These are phyloP conservation scores for Neofusicoccum kwambonambiense DNA, from an alignment of 2,329 filamentous ascomycete genomes.

Conservation along the genomic window DNA sequence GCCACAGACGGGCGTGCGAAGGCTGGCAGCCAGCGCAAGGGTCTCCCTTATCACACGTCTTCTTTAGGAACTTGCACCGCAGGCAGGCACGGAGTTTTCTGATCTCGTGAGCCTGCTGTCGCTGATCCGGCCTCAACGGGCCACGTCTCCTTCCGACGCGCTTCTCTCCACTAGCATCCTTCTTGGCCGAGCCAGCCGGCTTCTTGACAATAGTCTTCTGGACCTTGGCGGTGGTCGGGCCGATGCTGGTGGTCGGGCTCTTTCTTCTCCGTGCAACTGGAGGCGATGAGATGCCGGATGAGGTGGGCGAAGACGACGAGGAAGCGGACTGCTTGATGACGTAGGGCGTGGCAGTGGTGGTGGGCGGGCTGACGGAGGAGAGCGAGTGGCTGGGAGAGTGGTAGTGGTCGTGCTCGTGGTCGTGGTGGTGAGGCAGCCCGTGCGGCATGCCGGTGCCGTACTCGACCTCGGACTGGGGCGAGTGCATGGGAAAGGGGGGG, in stretches of 20 bases:
- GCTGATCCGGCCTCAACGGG: conserved; percentile 86
- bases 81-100: conserved; percentile 90
- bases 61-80: conserved; percentile 98
- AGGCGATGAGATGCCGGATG: conserved; percentile 53
- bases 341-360: conserved; percentile 66
- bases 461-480: conserved; percentile 76
- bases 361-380: conserved; percentile 63
- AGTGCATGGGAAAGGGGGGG: conserved; percentile 70
- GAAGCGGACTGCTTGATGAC: conserved; percentile 64
- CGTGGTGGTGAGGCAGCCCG: conserved; percentile 33
- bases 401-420: conserved; percentile 27
- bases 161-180: conserved; percentile 76
- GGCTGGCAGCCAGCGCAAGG: conserved; percentile 94
- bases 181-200: conserved; percentile 67
- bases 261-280: conserved; percentile 66
- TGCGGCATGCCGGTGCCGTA: conserved; percentile 64
- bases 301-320: conserved; percentile 59
- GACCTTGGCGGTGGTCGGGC: conserved; percentile 58
- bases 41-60: conserved; percentile 97
- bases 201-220: conserved; percentile 81
- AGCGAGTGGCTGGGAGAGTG: conserved; percentile 36
- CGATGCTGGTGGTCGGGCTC: conserved; percentile 71
- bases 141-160: conserved; percentile 88
- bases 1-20: conserved; percentile 92
- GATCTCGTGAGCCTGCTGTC: conserved; percentile 95